Base-by-base conservation (phyloP, 2,329 filamentous ascomycete genomes). In the Clarireedia hainanense region DNA sequence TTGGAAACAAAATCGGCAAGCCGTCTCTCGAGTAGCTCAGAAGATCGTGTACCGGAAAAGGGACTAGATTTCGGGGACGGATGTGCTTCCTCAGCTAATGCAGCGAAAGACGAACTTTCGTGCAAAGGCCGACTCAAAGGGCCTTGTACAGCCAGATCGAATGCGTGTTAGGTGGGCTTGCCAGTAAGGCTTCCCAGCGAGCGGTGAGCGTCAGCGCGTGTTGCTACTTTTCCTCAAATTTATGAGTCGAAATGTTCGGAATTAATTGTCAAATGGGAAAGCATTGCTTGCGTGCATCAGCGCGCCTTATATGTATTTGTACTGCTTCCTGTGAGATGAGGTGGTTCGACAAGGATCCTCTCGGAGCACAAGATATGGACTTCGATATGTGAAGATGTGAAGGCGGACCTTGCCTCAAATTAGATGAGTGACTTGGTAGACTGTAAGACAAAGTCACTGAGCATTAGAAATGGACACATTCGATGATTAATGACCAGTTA, bases 91-190 rank as follows among this genome's bases (percentile, higher is more conserved):
- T 67, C 57, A 58, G 64, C 60, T 62, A 66, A 65, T 64, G 64
- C 60, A 63, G 64, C 59, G 58, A 65, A 63, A 48, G 64, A 63
- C 46, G 66, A 61, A 61, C 62, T 65, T 57, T 70, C 69, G 63
- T 65, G 64, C 65, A 65, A 65, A 59, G 65, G 62, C 62, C 65
- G 70, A 61, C 57, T 61, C 50, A 65, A 55, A 57, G 65, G 65
- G 57, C 61, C 65, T 71, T 71, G 70, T 66, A 72, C 67, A 70
- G 71, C 71, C 72, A 73, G 70, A 67, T 66, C 69, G 71, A 69
- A 64, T 58, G 47, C 50, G 42, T 58, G 42, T 57, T 50, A 24
- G 57, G 55, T 61, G 57, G 58, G 62, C 59, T 57, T 64, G 61
- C 64, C 62, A 64, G 62, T 61, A 52, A 62, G 62, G 60, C 59